Conservation (phyloP, 768 basidiomycete genomes). For the Pulveroboletus sp. region DNA sequence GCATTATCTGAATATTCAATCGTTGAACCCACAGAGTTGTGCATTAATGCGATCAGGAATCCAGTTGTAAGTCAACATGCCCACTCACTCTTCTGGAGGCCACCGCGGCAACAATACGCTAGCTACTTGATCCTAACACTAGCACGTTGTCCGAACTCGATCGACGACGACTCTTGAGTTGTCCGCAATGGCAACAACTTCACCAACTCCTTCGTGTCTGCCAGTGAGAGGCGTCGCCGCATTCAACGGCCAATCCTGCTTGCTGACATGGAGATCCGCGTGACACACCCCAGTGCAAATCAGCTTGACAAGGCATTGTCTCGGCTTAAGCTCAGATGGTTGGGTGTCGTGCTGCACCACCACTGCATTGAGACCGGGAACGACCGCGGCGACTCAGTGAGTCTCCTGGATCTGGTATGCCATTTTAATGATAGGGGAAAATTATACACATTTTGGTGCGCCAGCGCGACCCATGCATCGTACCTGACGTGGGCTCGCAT, state of each 20-base stretch:
- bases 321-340: constrained; percentile 53
- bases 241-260: constrained; percentile 79
- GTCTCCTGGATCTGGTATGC: constrained; percentile 35
- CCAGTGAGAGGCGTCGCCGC: constrained; percentile 66
- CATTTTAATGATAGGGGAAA: neutral
- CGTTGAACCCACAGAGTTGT: constrained; percentile 65
- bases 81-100: constrained; percentile 69
- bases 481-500: no score
- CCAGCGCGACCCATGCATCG: no score
- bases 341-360: constrained; percentile 40
- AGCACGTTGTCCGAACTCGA: constrained; percentile 75
- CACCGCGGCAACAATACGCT: constrained; percentile 67
- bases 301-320: constrained; percentile 75
- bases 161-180: constrained; percentile 53
- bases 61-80: neutral
- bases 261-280: constrained; percentile 73
- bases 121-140: constrained; percentile 87
- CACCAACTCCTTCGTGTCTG: constrained; percentile 83
- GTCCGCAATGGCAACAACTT: constrained; percentile 73
- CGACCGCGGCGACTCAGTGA: constrained; percentile 41
- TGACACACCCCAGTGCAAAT: constrained; percentile 83
- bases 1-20: constrained; percentile 76
- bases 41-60: constrained; percentile 54
- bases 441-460: no score
- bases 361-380: constrained; percentile 29